Evolutionary conservation across 768 basidiomycete species (phyloP), one percentile per base, ranked within the genome.

Genomic region (Pluteus cervinus): DNA sequence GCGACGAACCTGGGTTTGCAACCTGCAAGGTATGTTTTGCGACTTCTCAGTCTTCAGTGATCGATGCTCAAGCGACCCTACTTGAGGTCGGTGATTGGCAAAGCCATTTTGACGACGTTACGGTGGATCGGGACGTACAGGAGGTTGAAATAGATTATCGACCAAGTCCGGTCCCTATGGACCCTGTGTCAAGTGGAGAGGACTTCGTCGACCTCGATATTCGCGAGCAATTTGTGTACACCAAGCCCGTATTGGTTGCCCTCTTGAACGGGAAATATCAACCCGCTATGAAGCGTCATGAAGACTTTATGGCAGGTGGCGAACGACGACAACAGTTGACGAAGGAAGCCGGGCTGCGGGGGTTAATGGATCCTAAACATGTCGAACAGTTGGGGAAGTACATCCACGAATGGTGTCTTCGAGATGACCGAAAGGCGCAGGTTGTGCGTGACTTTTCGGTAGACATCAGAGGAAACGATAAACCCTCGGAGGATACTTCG

Each of bases 171-270:
- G 54, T 57, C 15, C 69, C 69, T 7, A 38, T 37, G 4, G 54
- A 68, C 23, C 68, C 74, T 18, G 59, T 68, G 10, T 73, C 78
- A 2, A 39, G 57, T 10, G 47, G 54, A 2, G 48, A 51, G 0
- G 55, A 57, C n/a, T 85, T 84, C 45, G 51, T 45, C 26, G 55
- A 64, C 15, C 65, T 85, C 21, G 38, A 65, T 5, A 65, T 84
- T 5, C 63, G 62, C 14, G 57, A 72, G 25, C 83, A 88, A 45
- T 74, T 89, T 39, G 68, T 61, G 8, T 85, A 84, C 48, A 65
- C 73, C 18, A 85, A 80, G 43, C 76, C 76, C 2, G 64, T 86
- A 10, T 58, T 89, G 29, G 56, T 49, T 17, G 79, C 76, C 1
- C 71, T 86, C 22, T 53, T 88, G 23, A 69, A 67, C 23, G 71